Base-by-base conservation (phyloP, 805 yeast genomes). In the Metschnikowia santaceciliae region DNA sequence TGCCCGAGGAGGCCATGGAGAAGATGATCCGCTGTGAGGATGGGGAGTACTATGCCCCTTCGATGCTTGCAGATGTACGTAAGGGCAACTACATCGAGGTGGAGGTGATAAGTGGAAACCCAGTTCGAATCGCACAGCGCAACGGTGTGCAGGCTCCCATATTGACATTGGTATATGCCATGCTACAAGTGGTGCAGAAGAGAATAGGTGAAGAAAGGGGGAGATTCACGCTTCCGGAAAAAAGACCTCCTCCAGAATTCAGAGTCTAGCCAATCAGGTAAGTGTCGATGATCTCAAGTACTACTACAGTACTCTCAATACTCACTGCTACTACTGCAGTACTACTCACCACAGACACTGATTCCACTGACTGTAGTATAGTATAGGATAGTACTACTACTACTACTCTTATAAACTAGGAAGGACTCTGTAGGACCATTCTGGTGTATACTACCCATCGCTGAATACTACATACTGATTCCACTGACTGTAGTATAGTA, bases 31-130 rank as follows among this genome's bases (percentile, higher is more conserved):
- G 54, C n/a, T 53, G 58, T 14, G 62, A 58, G 36, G 62, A 58
- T 30, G 76, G 75, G 5, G 56, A 63, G n/a, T 72, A 70, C 54
- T 74, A 72, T 58, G 51, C 64, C 2, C 78, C 77, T 15, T 72
- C 76, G 15, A 73, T 73, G 77, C 63, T 66, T 34, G 66, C 71
- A 7, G 78, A 74, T 50, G 53, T 57, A 38, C 64, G 69, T 34
- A 72, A 74, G 56, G 61, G 62, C 8, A 74, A 70, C 55, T 62
- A 69, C 52, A 57, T 71, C 54, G 78, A 74, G 57, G 52, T 70
- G 42, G 77, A 74, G 56, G 63, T 71, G 14, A 69, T 74, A 37
- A 61, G 70, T 45, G 77, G 78, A 2, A 71, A 70, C 54, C 71
- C 75, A 1, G 59, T 73, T 26, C 61, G 59, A 52, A 63, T 75